Conservation (phyloP, 257 asterid species). For the Perilla frutescens region DNA sequence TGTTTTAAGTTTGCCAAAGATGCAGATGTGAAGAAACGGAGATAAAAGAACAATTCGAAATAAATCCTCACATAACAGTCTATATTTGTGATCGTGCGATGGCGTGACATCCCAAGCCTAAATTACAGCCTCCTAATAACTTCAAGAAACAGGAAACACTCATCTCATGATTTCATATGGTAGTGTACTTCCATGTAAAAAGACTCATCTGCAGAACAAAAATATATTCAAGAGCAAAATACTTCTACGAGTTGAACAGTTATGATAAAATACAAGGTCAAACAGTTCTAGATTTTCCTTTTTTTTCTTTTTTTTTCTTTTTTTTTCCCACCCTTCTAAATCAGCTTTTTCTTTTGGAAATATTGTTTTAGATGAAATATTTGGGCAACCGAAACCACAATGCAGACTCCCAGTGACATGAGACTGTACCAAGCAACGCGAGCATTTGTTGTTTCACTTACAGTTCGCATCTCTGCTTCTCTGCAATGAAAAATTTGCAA, state of each 20-base stretch:
- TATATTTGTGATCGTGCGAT: no score
- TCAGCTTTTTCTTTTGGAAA: conserved; percentile 94
- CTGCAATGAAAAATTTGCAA: conserved; percentile 45
- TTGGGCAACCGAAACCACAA: conserved; percentile 64
- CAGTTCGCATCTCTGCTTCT: conserved; percentile 83
- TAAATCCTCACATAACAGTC: no score
- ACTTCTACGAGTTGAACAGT: conserved; percentile 24
- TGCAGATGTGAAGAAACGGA: no score
- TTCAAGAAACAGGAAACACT: no score
- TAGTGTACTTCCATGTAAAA: not conserved
- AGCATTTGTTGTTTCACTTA: conserved; percentile 77
- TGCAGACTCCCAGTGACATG: conserved; percentile 81
- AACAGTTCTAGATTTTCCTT: conserved; percentile 17
- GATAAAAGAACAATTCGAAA: no score
- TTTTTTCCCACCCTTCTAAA: conserved; percentile 45
- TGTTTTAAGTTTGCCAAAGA: no score
- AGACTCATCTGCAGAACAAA: conserved; percentile 13
- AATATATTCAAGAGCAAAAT: conserved; percentile 32
- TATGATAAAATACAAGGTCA: conserved; percentile 33
- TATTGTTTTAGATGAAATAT: conserved; percentile 64
- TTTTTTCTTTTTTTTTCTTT: no score
- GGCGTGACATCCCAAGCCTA: no score
- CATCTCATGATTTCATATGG: no score
- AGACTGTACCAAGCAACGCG: conserved; percentile 91
- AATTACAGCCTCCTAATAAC: no score